Conservation (phyloP, 345 rosid genomes). For the Salix dunnii region DNA sequence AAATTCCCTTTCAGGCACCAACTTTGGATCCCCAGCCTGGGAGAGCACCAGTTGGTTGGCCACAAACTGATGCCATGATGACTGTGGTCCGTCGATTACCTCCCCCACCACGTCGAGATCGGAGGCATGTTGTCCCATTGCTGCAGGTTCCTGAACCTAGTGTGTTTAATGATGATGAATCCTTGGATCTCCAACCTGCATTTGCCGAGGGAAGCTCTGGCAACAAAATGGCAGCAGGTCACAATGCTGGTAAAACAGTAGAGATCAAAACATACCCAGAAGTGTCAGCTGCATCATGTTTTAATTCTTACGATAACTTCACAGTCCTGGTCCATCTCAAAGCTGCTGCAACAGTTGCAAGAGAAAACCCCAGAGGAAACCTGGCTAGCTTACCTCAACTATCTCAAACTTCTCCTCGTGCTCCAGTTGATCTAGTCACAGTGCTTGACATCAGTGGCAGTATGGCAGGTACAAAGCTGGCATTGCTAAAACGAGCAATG, state of each 20-base stretch:
- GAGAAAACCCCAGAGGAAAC: slow-evolving; percentile 30
- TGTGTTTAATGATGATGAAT: slow-evolving; percentile 69
- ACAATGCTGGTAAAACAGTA: slow-evolving; percentile 35
- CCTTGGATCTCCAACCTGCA: slow-evolving; percentile 48
- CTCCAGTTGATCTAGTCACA: slow-evolving; percentile 81
- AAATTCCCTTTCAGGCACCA: slow-evolving; percentile 74
- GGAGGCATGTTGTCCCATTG: slow-evolving; percentile 53
- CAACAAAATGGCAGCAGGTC: slow-evolving; percentile 22
- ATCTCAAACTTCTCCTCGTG: slow-evolving; percentile 57
- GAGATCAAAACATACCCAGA: slow-evolving; percentile 67
- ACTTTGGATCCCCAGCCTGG: slow-evolving; percentile 40
- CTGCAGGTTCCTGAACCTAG: slow-evolving; percentile 66
- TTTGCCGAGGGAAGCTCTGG: slow-evolving; percentile 30
- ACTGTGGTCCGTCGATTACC: slow-evolving; percentile 51
- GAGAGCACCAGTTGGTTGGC: slow-evolving; percentile 48
- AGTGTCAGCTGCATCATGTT: slow-evolving; percentile 58
- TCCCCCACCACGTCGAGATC: slow-evolving; percentile 47
- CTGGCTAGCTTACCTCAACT: slow-evolving; percentile 36
- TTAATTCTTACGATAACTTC: slow-evolving; percentile 54
- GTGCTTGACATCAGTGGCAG: slow-evolving; percentile 97
- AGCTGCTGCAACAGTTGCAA: slow-evolving; percentile 48
- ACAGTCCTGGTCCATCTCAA: slow-evolving; percentile 72
- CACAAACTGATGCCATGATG: slow-evolving; percentile 53
- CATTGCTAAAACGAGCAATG: slow-evolving; percentile 94
- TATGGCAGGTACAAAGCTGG: slow-evolving; percentile 98